Base-by-base conservation (phyloP, 164 flowering plant genomes). In the Vitis labrusca region DNA sequence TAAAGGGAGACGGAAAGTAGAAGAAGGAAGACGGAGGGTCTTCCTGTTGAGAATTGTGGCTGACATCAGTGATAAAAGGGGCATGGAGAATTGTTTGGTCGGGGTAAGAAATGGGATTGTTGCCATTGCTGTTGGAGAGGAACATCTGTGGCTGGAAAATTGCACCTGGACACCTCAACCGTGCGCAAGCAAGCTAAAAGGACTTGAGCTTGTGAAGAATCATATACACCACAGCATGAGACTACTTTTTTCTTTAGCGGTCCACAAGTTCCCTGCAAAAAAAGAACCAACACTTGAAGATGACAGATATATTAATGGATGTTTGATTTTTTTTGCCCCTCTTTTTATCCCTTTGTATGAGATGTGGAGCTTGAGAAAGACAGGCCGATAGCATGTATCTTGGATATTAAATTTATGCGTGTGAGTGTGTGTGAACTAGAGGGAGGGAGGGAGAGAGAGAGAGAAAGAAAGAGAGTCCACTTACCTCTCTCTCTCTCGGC, bases 71-170 rank as follows among this genome's bases (percentile, higher is more conserved):
- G 61, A 50, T 10, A 68, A 74, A 64, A 62, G 75, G 73, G 30
- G 16, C 48, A 50, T 44, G 51, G 57, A 65, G 47, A 53, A 73
- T 63, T 67, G 65, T 10, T 2, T 64, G 73, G 66, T 77, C 79
- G 15, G 57, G 51, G 27, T 50, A 57, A 23, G 63, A 47, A 44
- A 70, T 13, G 17, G 50, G 62, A 59, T 47, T 49, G 53, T 59
- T 29, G 13, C 10, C 59, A 23, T 63, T 66, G 76, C 9, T 58
- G 74, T 27, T 69, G 69, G 78, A 74, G 50, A 80, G 73, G 65
- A 81, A 82, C 80, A 85, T 85, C 27, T 72, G 65, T 68, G 15
- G 19, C 29, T 53, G 52, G 16, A 61, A 14, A 59, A 72, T 73
- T 78, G 77, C 78, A 79, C 68, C 19, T 11, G 14, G 32, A 23